Percentiles rank a stretch among this genome's conserved stretches.
Conservation (phyloP, 257 asterid species). For the Mitragyna speciosa region DNA sequence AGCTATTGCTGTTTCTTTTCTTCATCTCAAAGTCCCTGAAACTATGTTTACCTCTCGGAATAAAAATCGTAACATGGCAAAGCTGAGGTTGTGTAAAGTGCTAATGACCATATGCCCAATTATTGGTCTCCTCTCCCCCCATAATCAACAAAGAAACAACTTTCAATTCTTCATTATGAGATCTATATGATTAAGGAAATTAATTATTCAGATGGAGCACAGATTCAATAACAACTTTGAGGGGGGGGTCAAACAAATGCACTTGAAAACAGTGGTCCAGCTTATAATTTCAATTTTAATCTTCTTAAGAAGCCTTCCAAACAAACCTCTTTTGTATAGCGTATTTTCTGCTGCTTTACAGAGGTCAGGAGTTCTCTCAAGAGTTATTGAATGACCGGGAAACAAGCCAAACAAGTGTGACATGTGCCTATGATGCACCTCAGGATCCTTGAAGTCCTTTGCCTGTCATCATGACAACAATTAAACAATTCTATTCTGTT, state of each 20-base stretch:
- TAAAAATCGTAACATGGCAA: neutral
- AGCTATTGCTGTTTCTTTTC: neutral
- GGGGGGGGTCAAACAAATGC: neutral
- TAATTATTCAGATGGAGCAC: neutral
- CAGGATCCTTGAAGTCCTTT: constrained; percentile 65
- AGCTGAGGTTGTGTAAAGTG: neutral
- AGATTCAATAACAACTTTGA: neutral
- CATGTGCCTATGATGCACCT: constrained; percentile 69
- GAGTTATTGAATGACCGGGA: constrained; percentile 65
- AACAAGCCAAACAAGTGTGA: constrained; percentile 77
- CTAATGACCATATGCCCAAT: neutral
- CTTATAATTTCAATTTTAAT: neutral
- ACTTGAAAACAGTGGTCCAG: neutral
- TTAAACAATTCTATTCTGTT: neutral
- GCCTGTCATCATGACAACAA: constrained; percentile 42
- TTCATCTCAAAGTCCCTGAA: neutral
- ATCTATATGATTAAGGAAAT: neutral
- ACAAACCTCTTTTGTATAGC: constrained; percentile 60
- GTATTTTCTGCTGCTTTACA: constrained; percentile 65
- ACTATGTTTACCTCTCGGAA: neutral
- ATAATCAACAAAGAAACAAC: neutral
- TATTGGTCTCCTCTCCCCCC: constrained; percentile 6
- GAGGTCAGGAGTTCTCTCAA: constrained; percentile 52
- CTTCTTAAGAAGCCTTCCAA: neutral
- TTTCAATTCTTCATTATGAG: neutral